Percentiles rank a stretch among this genome's conserved stretches.
Evolutionary conservation across 208 protist species (phyloP).

Genomic region (Strigomonas culicis): DNA sequence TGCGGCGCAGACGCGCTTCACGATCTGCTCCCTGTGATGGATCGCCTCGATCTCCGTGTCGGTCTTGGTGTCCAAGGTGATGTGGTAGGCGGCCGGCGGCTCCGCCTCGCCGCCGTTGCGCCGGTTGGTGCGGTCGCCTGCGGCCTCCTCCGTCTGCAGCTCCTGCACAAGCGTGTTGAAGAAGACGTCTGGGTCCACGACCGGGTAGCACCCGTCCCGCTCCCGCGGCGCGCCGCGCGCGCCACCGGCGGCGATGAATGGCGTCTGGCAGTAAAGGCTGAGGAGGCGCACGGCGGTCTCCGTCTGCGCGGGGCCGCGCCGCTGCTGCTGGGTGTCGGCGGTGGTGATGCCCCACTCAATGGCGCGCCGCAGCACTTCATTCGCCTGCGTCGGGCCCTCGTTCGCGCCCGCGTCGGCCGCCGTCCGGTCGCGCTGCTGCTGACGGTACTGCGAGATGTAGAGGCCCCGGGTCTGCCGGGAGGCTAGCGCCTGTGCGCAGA

Average conservation of each 20-base stretch:
- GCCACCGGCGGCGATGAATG: not conserved
- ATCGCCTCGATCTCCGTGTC: not conserved
- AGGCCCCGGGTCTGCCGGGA: too few species aligned
- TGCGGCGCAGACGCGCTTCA: conserved; percentile 15
- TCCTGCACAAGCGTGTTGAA: too few species aligned
- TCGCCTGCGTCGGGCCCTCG: too few species aligned
- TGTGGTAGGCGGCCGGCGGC: not conserved
- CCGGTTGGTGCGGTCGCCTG: not conserved
- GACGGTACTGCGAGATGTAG: too few species aligned
- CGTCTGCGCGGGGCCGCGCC: too few species aligned
- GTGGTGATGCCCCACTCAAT: not conserved
- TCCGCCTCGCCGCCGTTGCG: not conserved
- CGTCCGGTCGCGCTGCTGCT: too few species aligned
- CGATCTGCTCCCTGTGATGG: conserved; percentile 4
- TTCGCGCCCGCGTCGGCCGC: too few species aligned
- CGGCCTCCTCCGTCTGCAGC: too few species aligned
- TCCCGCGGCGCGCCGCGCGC: not conserved
- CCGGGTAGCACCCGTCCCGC: not conserved
- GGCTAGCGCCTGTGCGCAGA: too few species aligned
- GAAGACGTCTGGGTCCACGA: too few species aligned
- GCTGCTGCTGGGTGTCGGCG: not conserved
- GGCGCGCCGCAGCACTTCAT: too few species aligned
- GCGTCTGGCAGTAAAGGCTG: too few species aligned
- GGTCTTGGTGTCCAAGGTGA: not conserved
- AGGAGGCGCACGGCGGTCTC: not conserved